Percentiles rank a stretch among this genome's conserved stretches.
Evolutionary conservation across 2,329 filamentous ascomycete species (phyloP).

Genomic region (Madurella mycetomatis): DNA sequence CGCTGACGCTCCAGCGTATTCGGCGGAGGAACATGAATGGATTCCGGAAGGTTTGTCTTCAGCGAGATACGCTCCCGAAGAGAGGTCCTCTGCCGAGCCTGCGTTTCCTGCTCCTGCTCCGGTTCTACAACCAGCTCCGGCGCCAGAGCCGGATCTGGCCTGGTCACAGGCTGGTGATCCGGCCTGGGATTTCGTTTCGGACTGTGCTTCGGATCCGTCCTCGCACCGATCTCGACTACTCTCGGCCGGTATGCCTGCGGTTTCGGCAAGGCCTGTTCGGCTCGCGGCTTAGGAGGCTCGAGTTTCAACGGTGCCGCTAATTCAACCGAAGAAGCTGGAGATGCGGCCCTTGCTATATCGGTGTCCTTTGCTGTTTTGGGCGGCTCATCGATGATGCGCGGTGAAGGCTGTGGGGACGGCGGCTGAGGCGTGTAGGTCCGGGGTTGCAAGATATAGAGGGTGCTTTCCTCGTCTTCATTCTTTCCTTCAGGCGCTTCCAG

Average conservation of each 20-base stretch:
- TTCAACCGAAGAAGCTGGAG: constrained; percentile 11
- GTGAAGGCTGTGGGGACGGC: constrained; percentile 45
- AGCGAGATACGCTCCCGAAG: constrained; percentile 51
- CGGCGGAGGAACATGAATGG: constrained; percentile 50
- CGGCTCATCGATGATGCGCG: constrained; percentile 33
- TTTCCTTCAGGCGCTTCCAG: constrained; percentile 13
- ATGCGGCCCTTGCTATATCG: not conserved
- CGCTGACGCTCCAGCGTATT: constrained; percentile 34
- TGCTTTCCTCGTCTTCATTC: constrained; percentile 34
- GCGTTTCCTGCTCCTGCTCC: constrained; percentile 3
- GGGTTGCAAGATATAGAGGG: constrained; percentile 52
- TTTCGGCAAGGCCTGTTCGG: constrained; percentile 16
- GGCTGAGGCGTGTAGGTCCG: constrained; percentile 53
- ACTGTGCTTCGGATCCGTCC: constrained; percentile 4
- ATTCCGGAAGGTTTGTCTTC: constrained; percentile 48
- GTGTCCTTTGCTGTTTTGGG: constrained; percentile 2
- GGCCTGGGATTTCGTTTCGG: constrained; percentile 3
- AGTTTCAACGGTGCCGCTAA: constrained; percentile 13
- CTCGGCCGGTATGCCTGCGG: constrained; percentile 17
- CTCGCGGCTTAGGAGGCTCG: constrained; percentile 9
- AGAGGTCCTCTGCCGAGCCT: constrained; percentile 38
- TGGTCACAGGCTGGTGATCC: not conserved
- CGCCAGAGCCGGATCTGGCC: constrained; percentile 13
- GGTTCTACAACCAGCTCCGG: constrained; percentile 14
- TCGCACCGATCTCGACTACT: constrained; percentile 23